Conservation (phyloP, 129 eudicot genomes). For the Artemisia tridentata region DNA sequence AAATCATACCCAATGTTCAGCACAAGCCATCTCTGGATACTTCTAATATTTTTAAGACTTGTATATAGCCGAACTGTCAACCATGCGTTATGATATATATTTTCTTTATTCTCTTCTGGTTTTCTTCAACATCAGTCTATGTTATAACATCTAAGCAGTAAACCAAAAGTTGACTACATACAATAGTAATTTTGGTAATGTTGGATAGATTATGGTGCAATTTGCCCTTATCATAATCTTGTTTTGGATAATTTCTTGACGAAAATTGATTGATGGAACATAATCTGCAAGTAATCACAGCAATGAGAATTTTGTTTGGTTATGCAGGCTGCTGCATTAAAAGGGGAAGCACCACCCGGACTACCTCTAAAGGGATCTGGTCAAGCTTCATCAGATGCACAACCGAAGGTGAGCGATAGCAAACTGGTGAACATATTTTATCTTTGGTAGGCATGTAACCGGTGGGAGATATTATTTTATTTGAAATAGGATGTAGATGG, state of each 20-base stretch:
- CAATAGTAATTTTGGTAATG: no score
- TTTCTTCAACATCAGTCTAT: no score
- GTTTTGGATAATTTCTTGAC: not conserved
- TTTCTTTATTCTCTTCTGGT: no score
- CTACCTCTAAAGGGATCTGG: constrained; percentile 95
- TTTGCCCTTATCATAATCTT: not conserved
- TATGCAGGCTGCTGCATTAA: constrained; percentile 89
- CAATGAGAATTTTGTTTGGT: constrained; percentile 8
- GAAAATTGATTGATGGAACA: constrained; percentile 1
- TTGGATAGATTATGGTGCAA: no score
- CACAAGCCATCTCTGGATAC: no score
- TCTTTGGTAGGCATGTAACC: not conserved
- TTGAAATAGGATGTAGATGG: constrained; percentile 69
- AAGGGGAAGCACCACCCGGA: constrained; percentile 98
- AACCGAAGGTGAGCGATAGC: constrained; percentile 55
- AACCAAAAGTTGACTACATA: no score
- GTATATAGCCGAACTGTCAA: no score
- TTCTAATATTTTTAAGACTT: no score
- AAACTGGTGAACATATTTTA: constrained; percentile 1
- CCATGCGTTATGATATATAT: no score
- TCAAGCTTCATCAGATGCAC: constrained; percentile 90
- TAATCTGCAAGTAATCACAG: no score
- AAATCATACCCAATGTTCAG: no score
- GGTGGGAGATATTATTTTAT: constrained; percentile 15
- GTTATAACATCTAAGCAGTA: no score